These are phyloP conservation scores for Candida mattraensis DNA, from an alignment of 805 yeast genomes.

Conservation along the genomic window DNA sequence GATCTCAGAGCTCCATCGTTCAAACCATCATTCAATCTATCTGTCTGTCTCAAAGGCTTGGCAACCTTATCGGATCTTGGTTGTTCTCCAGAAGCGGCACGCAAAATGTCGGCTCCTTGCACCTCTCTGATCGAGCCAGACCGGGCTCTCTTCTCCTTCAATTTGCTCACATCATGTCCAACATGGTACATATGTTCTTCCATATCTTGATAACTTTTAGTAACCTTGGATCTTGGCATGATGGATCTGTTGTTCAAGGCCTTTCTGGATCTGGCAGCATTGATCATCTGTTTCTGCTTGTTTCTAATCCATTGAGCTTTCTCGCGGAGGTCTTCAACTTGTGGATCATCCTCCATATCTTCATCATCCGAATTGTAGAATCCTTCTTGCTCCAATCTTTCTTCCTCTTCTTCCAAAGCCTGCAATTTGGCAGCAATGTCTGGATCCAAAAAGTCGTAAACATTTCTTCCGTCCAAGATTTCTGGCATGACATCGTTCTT, in stretches of 20 bases:
- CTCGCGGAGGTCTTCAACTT: slow-evolving; percentile 64
- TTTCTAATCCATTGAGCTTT: slow-evolving; percentile 96
- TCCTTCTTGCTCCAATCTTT: slow-evolving; percentile 87
- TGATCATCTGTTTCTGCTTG: slow-evolving; percentile 91
- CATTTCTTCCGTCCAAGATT: slow-evolving; percentile 92
- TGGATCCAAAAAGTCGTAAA: slow-evolving; percentile 95
- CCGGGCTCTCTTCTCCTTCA: slow-evolving; percentile 43
- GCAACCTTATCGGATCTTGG: slow-evolving; percentile 13
- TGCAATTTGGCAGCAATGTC: slow-evolving; percentile 91
- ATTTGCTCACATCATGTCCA: slow-evolving; percentile 80
- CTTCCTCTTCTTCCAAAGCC: slow-evolving; percentile 97
- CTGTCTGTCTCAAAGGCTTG: slow-evolving; percentile 61
- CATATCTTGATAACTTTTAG: slow-evolving; percentile 74
- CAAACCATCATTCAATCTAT: slow-evolving; percentile 85
- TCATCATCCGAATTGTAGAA: slow-evolving; percentile 88
- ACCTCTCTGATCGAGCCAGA: slow-evolving; percentile 31
- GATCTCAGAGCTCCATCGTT: slow-evolving; percentile 75
- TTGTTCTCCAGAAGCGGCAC: slow-evolving; percentile 37
- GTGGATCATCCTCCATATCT: slow-evolving; percentile 58
- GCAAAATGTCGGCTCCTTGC: slow-evolving; percentile 80
- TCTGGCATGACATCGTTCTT: slow-evolving; percentile 97
- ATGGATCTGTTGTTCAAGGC: slow-evolving; percentile 82
- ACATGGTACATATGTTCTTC: slow-evolving; percentile 85
- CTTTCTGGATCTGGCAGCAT: slow-evolving; percentile 83
- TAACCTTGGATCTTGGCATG: slow-evolving; percentile 86